Percentiles rank a stretch among this genome's conserved stretches.
These are phyloP conservation scores for Dendrobium nobile DNA, from an alignment of 106 monocot genomes.

Conservation along the genomic window DNA sequence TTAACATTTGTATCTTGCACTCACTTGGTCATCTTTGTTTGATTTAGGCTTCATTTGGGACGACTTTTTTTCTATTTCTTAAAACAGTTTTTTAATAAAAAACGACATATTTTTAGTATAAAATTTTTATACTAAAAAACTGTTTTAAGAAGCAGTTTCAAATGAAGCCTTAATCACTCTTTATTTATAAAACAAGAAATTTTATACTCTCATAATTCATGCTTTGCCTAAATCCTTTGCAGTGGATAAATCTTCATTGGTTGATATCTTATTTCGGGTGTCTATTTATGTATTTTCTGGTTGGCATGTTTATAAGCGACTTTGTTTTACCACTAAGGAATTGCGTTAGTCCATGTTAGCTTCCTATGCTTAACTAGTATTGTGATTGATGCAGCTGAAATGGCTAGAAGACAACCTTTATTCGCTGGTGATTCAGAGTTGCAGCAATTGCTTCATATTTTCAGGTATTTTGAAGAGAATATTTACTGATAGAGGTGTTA, in stretches of 20 bases:
- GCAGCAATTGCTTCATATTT: conserved; percentile 98
- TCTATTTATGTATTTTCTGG: not conserved
- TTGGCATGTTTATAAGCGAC: not conserved
- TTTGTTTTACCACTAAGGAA: not conserved
- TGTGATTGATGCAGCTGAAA: conserved; percentile 64
- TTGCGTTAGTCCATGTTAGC: not conserved
- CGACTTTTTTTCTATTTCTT: no score
- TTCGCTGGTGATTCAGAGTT: conserved; percentile 96
- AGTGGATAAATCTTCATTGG: not conserved
- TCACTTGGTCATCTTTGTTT: not conserved
- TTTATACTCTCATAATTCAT: no score
- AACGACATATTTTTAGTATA: no score
- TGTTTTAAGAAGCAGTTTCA: no score
- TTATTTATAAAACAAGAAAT: not conserved
- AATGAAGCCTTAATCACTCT: no score
- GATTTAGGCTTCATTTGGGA: not conserved
- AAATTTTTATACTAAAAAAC: no score
- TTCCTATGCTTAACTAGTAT: not conserved
- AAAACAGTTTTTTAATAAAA: no score
- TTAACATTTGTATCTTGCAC: not conserved
- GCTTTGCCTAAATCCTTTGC: no score
- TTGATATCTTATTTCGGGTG: not conserved
- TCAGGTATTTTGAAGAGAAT: conserved; percentile 44
- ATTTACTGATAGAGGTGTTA: not conserved
- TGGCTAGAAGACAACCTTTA: conserved; percentile 90